Evolutionary conservation across 83 land plant species (phyloP).

Genomic region (Diphasiastrum complanatum): DNA sequence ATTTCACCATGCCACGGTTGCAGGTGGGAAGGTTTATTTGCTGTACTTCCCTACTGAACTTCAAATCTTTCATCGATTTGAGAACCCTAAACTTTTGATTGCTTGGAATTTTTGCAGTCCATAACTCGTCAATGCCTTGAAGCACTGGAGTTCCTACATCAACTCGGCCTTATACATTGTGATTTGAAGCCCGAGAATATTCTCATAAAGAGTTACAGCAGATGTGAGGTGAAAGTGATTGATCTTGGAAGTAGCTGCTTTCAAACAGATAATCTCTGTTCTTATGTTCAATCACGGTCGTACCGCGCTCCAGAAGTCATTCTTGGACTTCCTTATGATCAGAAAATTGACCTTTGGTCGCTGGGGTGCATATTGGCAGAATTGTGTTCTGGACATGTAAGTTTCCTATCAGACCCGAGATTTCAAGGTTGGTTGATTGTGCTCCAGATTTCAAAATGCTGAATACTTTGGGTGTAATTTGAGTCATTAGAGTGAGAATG

Average conservation of each 20-base stretch:
- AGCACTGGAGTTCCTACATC: constrained; percentile 30
- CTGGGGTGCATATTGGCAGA: constrained; percentile 37
- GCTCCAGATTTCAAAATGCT: too few relatives aligned
- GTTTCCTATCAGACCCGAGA: too few relatives aligned
- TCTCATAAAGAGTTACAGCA: constrained; percentile 28
- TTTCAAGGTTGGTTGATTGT: too few relatives aligned
- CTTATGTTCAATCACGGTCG: constrained; percentile 30
- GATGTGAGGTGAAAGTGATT: constrained; percentile 32
- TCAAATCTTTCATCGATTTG: background rate
- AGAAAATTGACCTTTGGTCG: constrained; percentile 35
- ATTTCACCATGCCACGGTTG: constrained; percentile 32
- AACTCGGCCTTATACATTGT: constrained; percentile 28
- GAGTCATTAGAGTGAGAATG: too few relatives aligned
- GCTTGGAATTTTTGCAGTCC: constrained; percentile 12
- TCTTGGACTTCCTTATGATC: constrained; percentile 28
- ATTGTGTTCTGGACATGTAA: constrained; percentile 28
- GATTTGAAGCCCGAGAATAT: constrained; percentile 38
- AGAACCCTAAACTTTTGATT: background rate
- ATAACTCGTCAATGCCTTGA: constrained; percentile 32
- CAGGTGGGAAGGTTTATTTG: constrained; percentile 6
- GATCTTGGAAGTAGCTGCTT: constrained; percentile 35
- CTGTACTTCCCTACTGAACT: background rate
- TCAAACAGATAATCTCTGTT: constrained; percentile 30
- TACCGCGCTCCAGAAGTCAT: constrained; percentile 37
- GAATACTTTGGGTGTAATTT: too few relatives aligned